A percentile compares a stretch with the other conserved stretches of the same genome.
phyloP scores from a whole-genome alignment of 371 early-diverging fungal species.

The Rhizopus arrhizus region DNA sequence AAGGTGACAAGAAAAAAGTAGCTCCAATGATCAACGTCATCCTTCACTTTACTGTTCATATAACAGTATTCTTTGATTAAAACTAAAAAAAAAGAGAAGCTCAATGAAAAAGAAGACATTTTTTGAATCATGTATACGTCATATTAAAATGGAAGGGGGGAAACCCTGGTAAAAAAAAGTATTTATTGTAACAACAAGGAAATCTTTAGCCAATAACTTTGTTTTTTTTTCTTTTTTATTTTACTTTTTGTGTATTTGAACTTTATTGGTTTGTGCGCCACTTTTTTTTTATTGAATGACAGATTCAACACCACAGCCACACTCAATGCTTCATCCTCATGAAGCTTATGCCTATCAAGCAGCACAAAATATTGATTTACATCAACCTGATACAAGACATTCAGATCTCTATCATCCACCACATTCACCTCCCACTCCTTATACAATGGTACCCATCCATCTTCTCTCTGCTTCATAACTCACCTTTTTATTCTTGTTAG shows the following conservation, averaged over 20 bases:
- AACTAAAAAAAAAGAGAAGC: no score
- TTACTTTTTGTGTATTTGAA: background rate
- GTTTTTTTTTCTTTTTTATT: slow-evolving; percentile 1
- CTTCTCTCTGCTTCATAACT: background rate
- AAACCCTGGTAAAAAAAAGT: background rate
- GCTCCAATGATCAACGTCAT: no score
- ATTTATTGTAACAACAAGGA: slow-evolving; percentile 1
- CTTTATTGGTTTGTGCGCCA: slow-evolving; percentile 3
- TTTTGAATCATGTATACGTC: slow-evolving; percentile 1
- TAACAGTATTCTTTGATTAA: no score
- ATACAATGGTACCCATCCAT: background rate
- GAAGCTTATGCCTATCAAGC: slow-evolving; percentile 10
- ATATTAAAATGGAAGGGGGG: background rate
- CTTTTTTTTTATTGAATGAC: slow-evolving; percentile 22
- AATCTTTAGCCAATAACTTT: background rate
- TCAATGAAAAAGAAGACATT: no score
- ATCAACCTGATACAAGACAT: slow-evolving; percentile 8
- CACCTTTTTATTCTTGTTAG: background rate
- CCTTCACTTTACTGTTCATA: no score
- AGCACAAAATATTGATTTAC: background rate
- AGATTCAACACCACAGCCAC: slow-evolving; percentile 21
- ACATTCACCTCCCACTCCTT: background rate
- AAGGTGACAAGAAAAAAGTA: no score
- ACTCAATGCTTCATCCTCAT: slow-evolving; percentile 23
- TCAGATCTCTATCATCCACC: background rate